Evolutionary conservation across 768 basidiomycete genomes (phyloP), one percentile per base, ranked within the genome.

Genomic region (Lentinus brumalis): DNA sequence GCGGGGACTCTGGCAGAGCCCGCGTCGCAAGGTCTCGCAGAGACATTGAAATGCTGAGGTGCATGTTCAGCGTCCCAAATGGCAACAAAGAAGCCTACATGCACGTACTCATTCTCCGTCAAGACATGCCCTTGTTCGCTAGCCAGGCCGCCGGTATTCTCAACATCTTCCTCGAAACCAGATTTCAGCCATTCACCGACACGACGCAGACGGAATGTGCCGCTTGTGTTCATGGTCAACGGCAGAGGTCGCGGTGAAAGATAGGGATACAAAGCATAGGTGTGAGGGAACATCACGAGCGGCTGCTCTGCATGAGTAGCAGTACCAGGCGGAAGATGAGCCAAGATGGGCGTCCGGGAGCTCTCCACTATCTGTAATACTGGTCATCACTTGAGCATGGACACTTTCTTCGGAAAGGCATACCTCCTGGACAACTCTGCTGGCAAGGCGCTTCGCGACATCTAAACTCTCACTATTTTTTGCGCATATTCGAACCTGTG

Each of bases 201-300:
- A 51, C 83, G 79, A 50, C 89, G 81, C 49, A 88, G 69, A 51
- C 91, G 80, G 68, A 88, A 89, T 30, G 79, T 73, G 59, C 76
- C 74, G 41, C 75, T 74, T 10, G 76, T 62, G 21, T 73, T 74
- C 64, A 79, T 74, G 41, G 75, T 81, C 79, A 83, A 85, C 7
- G 81, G 79, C 40, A 83, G 70, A 10, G 80, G 68, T 15, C 77
- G 81, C 11, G 82, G 75, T 1, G 83, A 74, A 6, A 83, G 65
- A 67, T 89, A 89, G 0, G 91, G 91, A 70, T 86, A 92, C 41
- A 89, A 64, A n/a, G 87, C 81, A 69, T 89, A 91, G 16, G 68
- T 68, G 32, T 73, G 70, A 4, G 75, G 71, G 50, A 75, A 75
- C n/a, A 72, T 53, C 4, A 40, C 41, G 9, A 51, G 30, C 29